phyloP scores from a whole-genome alignment of 495 filamentous ascomycete species.

The Hypoxylon lenormandii region DNA sequence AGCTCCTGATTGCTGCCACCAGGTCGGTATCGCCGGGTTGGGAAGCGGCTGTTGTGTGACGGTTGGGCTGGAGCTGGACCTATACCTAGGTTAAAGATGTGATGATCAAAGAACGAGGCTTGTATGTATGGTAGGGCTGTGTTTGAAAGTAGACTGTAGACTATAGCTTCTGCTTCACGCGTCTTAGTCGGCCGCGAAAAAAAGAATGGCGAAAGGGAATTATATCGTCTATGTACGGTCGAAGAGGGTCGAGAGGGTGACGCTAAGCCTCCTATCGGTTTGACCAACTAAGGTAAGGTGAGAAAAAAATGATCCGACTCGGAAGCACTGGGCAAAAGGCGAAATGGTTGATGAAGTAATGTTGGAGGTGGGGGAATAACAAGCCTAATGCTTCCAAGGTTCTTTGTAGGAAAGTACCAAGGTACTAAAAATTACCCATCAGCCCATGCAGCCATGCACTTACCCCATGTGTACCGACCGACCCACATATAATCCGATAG shows the following conservation, averaged over 20 bases:
- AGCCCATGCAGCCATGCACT: too few relatives aligned
- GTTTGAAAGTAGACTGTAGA: not conserved
- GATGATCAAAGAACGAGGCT: not conserved
- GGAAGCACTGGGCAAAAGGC: conserved; percentile 22
- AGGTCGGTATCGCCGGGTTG: conserved; percentile 26
- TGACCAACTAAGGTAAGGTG: conserved; percentile 5
- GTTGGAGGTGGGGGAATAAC: conserved; percentile 23
- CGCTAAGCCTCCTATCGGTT: not conserved
- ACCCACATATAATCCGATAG: too few relatives aligned
- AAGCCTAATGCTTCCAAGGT: not conserved
- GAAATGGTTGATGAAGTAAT: conserved; percentile 35
- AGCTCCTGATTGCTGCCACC: conserved; percentile 10
- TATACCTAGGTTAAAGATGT: not conserved
- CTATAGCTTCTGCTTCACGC: not conserved
- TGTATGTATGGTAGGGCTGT: not conserved
- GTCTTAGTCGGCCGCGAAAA: not conserved
- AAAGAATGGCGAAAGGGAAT: not conserved
- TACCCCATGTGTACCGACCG: too few relatives aligned
- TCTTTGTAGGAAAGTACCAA: not conserved
- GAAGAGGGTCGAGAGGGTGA: not conserved
- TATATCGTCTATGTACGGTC: not conserved
- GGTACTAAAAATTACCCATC: not conserved
- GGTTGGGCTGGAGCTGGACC: not conserved
- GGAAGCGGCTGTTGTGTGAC: conserved; percentile 9
- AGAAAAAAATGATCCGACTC: conserved; percentile 30